A percentile compares a stretch with the other conserved stretches of the same genome.
These are phyloP conservation scores for Leishmania guyanensis DNA, from an alignment of 208 protist genomes.

Conservation along the genomic window DNA sequence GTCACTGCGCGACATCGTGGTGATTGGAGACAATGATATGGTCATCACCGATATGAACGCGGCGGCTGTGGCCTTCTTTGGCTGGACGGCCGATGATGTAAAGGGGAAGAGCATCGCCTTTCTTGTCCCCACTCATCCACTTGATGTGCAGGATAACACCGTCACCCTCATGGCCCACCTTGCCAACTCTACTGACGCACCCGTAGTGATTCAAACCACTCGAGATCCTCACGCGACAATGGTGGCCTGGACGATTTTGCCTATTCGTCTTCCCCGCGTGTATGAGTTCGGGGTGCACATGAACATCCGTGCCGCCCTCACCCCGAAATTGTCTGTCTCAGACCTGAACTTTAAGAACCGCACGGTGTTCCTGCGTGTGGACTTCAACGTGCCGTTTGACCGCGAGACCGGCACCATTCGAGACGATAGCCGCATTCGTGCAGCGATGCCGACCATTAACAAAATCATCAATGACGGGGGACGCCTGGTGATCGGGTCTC, in stretches of 20 bases:
- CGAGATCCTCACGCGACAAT: constrained; percentile 88
- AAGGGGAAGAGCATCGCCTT: constrained; percentile 90
- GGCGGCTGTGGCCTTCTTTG: constrained; percentile 77
- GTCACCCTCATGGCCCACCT: constrained; percentile 76
- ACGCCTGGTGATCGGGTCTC: constrained; percentile 94
- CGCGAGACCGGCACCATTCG: constrained; percentile 91
- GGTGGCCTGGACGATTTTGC: constrained; percentile 87
- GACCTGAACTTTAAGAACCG: constrained; percentile 91
- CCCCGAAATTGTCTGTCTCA: constrained; percentile 88
- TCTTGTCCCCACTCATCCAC: constrained; percentile 81
- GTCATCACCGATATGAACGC: constrained; percentile 89
- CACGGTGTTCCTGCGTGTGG: constrained; percentile 96
- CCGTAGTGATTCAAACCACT: constrained; percentile 86
- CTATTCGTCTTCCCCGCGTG: constrained; percentile 72
- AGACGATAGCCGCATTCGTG: constrained; percentile 96
- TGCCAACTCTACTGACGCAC: constrained; percentile 58
- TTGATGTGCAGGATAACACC: constrained; percentile 82
- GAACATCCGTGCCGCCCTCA: constrained; percentile 84
- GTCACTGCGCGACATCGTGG: constrained; percentile 88
- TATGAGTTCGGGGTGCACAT: constrained; percentile 91
- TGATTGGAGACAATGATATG: constrained; percentile 90
- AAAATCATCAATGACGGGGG: constrained; percentile 94
- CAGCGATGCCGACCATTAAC: constrained; percentile 96
- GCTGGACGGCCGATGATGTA: constrained; percentile 70
- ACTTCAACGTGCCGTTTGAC: constrained; percentile 99